Evolutionary conservation across 148 eudicot genomes (phyloP), one percentile per base, ranked within the genome.

Genomic region (Polygonum maritimum): DNA sequence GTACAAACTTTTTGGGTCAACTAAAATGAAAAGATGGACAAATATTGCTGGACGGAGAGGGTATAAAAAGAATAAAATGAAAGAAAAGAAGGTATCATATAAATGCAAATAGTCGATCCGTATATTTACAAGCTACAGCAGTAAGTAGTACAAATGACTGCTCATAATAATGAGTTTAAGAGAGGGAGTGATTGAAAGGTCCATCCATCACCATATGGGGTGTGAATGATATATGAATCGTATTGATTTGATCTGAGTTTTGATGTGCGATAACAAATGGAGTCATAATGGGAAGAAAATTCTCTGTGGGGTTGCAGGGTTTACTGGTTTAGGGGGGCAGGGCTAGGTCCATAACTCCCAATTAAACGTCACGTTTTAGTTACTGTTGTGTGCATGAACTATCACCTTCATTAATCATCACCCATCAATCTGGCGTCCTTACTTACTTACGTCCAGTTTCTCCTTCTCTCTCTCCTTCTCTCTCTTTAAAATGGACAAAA

Each of bases 361-460:
- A 26, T 62, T 31, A 62, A 11, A 62, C 39, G 69, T 62, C 69
- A 62, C 69, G 14, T 62, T 62, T 62, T 31, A 26, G 13, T 31
- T 62, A 62, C 69, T 62, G 69, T 62, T 62, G 69, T 62, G 31
- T 62, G 12, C 69, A 62, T 62, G 69, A 62, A 62, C 69, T 62
- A 62, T 62, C 69, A 62, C 36, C 39, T 33, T 62, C 69, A 62
- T 62, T 62, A 62, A 62, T 62, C 39, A 62, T 62, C 69, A 62
- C 69, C 69, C 13, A 62, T 62, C 69, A 62, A 31, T 62, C 69
- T 33, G 39, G 18, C 16, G 2, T 18, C 15, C 16, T 5, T 21
- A 18, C 16, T 5, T 21, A 18, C n/a, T 7, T 26, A 26, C n/a
- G 18, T 51, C 19, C 57, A 51, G n/a, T 19, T 12, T 51, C 19